phyloP scores from a whole-genome alignment of 2,329 filamentous ascomycete species.

The Xylaria multiplex region DNA sequence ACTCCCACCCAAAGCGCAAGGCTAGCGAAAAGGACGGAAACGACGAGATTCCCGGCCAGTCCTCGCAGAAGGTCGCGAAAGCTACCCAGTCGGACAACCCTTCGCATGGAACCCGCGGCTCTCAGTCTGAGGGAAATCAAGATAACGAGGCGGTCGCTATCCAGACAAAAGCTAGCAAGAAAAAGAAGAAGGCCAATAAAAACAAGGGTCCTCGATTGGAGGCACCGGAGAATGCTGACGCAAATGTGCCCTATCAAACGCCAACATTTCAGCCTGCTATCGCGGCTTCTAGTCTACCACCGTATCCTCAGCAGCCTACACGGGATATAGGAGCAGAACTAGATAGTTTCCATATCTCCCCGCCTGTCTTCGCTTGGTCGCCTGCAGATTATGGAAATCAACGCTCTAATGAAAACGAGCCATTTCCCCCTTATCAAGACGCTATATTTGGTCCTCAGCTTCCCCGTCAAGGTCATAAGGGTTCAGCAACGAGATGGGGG shows the following conservation, averaged over 20 bases:
- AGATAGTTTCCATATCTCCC: background rate
- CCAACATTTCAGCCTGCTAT: constrained; percentile 24
- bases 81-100: background rate
- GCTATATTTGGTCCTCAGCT: constrained; percentile 22
- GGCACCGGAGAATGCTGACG: background rate
- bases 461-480: background rate
- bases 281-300: background rate
- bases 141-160: background rate
- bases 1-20: constrained; percentile 31
- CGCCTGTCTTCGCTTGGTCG: background rate
- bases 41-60: background rate
- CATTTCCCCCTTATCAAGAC: constrained; percentile 40
- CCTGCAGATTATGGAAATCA: background rate
- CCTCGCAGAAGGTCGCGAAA: constrained; percentile 21
- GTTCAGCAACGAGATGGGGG: background rate
- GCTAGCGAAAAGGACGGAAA: constrained; percentile 14
- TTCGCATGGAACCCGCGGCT: background rate
- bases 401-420: constrained; percentile 18
- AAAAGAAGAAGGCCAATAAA: constrained; percentile 23
- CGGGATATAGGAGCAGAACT: background rate
- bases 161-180: constrained; percentile 18
- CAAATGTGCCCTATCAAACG: background rate
- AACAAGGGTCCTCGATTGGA: background rate
- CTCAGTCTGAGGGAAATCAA: constrained; percentile 1
- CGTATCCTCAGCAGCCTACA: constrained; percentile 6